Evolutionary conservation across 2,329 filamentous ascomycete species (phyloP), one percentile per base, ranked within the genome.

Genomic region (Neofusicoccum sp.): DNA sequence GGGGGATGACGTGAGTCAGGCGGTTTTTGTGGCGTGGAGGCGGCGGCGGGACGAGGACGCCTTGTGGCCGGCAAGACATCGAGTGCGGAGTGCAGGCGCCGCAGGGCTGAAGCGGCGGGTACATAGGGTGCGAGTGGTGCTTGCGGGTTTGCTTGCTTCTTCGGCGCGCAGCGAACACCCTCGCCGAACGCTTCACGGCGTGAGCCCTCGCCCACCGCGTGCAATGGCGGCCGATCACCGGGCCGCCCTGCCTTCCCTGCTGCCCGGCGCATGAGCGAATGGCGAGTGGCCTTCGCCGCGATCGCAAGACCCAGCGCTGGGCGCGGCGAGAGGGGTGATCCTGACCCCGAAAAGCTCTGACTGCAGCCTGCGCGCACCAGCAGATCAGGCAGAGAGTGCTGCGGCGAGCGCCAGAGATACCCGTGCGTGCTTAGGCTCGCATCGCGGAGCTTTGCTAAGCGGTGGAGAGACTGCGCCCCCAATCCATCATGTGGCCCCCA

Each of bases 1-100:
- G 59, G 36, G 36, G 8, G 29, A 54, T 62, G 59, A 54, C 59
- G 59, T 45, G 41, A 49, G 47, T 62, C 47, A 62, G 48, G 41
- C 29, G 29, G 11, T 29, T 33, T 37, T 56, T 29, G 9, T 48
- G 29, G 37, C 9, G 47, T 22, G 37, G 37, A n/a, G 47, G 33
- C 31, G 14, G 37, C 11, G 37, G 29, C 37, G 36, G 28, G n/a
- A 44, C 2, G 48, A 36, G 49, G 14, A 29, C 47, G 56, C n/a
- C 22, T 50, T 43, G 52, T n/a, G 22, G 36, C 37, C 41, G 31
- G 54, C 45, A 41, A 58, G 59, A 62, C 47, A 36, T 34, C 48
- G 6, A 47, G 16, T 58, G 54, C 41, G 54, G 54, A 58, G 54
- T 58, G 54, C 54, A 45, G 31, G 14, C 4, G 48, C 29, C 31